phyloP scores from a whole-genome alignment of 768 basidiomycete species.

The Panellus pusillus region DNA sequence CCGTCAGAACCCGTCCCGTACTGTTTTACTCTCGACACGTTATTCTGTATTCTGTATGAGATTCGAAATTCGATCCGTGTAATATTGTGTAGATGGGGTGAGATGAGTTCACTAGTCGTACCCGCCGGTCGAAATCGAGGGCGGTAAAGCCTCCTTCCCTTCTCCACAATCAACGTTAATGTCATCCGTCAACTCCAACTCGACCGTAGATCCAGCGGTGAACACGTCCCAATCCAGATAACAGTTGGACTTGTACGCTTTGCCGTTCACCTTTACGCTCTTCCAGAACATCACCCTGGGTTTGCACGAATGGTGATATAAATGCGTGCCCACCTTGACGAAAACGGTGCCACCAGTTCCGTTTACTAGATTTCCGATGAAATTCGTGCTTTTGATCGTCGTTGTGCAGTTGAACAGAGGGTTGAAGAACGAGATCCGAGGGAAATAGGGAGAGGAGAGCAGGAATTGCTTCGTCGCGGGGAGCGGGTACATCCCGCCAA shows the following conservation, averaged over 20 bases:
- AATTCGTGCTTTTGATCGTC: constrained; percentile 49
- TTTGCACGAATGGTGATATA: too few species aligned
- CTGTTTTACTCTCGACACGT: too few species aligned
- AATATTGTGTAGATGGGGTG: neutral
- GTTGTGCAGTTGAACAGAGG: constrained; percentile 58
- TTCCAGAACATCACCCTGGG: too few species aligned
- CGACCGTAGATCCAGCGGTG: constrained; percentile 48
- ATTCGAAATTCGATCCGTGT: neutral
- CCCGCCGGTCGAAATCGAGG: constrained; percentile 66
- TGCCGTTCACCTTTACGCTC: constrained; percentile 59
- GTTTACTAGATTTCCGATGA: constrained; percentile 50
- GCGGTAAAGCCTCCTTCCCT: constrained; percentile 47
- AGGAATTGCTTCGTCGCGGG: constrained; percentile 62
- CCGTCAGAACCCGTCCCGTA: neutral
- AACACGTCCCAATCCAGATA: constrained; percentile 71
- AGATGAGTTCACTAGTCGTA: constrained; percentile 32
- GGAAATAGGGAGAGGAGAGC: constrained; percentile 64
- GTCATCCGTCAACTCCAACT: constrained; percentile 55
- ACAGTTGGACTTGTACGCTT: constrained; percentile 61
- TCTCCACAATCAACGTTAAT: constrained; percentile 53
- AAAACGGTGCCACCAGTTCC: constrained; percentile 58
- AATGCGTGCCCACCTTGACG: constrained; percentile 56
- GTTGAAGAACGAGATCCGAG: constrained; percentile 59
- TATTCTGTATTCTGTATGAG: too few species aligned
- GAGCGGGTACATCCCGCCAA: constrained; percentile 62